Evolutionary conservation across 2,329 filamentous ascomycete genomes (phyloP).

Genomic region (Cercospora sp.): DNA sequence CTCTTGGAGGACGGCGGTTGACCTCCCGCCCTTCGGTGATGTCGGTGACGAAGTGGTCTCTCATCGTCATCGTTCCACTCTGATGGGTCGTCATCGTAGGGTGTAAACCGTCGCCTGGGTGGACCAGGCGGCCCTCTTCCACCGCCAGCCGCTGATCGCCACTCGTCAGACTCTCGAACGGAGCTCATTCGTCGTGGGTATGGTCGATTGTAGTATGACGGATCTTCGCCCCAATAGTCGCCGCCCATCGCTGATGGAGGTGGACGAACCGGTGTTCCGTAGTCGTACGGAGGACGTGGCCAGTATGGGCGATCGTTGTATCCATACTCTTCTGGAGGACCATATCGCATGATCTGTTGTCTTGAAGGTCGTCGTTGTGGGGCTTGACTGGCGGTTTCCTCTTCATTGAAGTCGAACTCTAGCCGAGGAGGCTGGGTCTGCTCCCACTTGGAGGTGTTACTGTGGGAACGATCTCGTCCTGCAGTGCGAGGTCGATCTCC

Average conservation of each 20-base stretch:
- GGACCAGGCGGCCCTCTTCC: conserved; percentile 26
- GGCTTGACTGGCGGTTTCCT: conserved; percentile 20
- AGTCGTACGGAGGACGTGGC: conserved; percentile 31
- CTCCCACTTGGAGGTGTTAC: conserved; percentile 25
- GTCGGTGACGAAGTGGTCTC: conserved; percentile 21
- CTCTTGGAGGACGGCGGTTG: conserved; percentile 11
- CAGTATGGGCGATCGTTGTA: conserved; percentile 29
- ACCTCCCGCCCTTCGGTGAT: conserved; percentile 7
- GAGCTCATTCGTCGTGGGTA: conserved; percentile 28
- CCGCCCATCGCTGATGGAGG: conserved; percentile 13
- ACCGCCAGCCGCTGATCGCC: conserved; percentile 19
- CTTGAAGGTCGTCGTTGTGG: conserved; percentile 30
- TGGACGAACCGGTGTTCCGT: conserved; percentile 24
- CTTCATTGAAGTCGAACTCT: conserved; percentile 27
- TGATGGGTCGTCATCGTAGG: conserved; percentile 23
- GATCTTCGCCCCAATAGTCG: conserved; percentile 31
- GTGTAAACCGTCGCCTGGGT: conserved; percentile 18
- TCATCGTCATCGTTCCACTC: conserved; percentile 31
- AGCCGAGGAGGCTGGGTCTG: conserved; percentile 19
- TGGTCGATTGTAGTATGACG: conserved; percentile 30
- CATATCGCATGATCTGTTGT: conserved; percentile 31
- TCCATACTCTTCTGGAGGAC: conserved; percentile 29
- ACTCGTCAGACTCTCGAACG: conserved; percentile 29
- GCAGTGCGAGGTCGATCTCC: conserved; percentile 9
- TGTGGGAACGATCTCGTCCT: conserved; percentile 23